Evolutionary conservation across 305 asterid species (phyloP), one percentile per base, ranked within the genome.

Genomic region (Ruellia speciosa): DNA sequence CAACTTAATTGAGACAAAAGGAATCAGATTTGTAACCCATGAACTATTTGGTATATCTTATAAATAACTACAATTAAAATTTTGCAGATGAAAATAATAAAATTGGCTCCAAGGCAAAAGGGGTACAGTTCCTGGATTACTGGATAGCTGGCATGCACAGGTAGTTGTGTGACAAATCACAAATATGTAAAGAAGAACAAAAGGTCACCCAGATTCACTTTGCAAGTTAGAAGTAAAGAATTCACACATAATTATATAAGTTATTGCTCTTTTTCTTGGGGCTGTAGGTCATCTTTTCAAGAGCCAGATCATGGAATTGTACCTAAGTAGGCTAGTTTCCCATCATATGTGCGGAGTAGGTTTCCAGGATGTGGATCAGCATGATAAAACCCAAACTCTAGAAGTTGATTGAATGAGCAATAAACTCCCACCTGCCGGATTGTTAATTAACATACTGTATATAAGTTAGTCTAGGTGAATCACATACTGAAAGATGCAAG

Each of bases 341-440:
- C 94, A 62, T 90, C 98, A 69, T 75, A 72, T 58, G 98, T 90
- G 58, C 95, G 94, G 54, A 90, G 82, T 39, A 90, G 77, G 81
- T 87, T 90, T 69, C 98, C 98, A 70, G 96, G 96, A 80, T 90
- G 98, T 58, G 98, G 98, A 87, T 90, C 98, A 63, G 98, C 98
- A 61, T 90, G 98, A 73, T 90, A 90, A 77, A 90, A 90, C 37
- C 98, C 98, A 78, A 47, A 68, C 79, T 87, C 96, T 54, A 90
- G 82, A 79, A 90, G 98, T 78, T 90, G 98, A 78, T 88, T 90
- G 78, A 87, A 90, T 14, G 98, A 90, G 71, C 98, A 90, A 77
- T 90, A 90, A 58, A 90, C 98, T 69, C 98, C 98, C 59, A 90
- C 90, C 96, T 90, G 84, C 57, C 69, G 45, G 53, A 13, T 60